phyloP scores from a whole-genome alignment of 2,329 filamentous ascomycete genomes.

The Botrytis hyacinthi region DNA sequence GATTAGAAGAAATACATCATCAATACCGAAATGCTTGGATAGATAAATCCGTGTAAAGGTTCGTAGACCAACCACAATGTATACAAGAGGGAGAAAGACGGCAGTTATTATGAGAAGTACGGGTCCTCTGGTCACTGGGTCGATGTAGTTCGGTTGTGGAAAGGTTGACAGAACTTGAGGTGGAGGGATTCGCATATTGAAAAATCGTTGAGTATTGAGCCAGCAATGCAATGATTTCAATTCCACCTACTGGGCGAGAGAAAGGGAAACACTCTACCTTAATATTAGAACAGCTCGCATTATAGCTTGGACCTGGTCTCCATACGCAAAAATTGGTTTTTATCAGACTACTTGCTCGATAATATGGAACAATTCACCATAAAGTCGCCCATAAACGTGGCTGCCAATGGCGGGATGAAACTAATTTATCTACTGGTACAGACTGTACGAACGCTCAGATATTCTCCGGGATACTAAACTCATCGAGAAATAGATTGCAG shows the following conservation, averaged over 20 bases:
- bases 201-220: slow-evolving; percentile 10
- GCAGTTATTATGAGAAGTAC: slow-evolving; percentile 44
- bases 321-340: background rate
- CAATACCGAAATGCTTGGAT: slow-evolving; percentile 46
- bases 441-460: slow-evolving; percentile 11
- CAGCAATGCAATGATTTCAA: slow-evolving; percentile 1
- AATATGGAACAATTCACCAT: background rate
- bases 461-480: slow-evolving; percentile 7
- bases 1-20: slow-evolving; percentile 47
- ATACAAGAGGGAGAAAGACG: slow-evolving; percentile 42
- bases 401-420: background rate
- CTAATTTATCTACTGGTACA: background rate
- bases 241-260: background rate
- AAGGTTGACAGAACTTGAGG: slow-evolving; percentile 9
- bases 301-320: slow-evolving; percentile 7
- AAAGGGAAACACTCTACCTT: slow-evolving; percentile 8
- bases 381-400: background rate
- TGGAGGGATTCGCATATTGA: slow-evolving; percentile 18
- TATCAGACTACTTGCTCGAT: background rate
- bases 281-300: slow-evolving; percentile 1
- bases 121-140: slow-evolving; percentile 47
- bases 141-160: slow-evolving; percentile 47
- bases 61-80: slow-evolving; percentile 44
- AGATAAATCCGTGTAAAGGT: slow-evolving; percentile 48
- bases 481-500: background rate